phyloP scores from a whole-genome alignment of 805 yeast species.

The Yamadazyma laniorum region DNA sequence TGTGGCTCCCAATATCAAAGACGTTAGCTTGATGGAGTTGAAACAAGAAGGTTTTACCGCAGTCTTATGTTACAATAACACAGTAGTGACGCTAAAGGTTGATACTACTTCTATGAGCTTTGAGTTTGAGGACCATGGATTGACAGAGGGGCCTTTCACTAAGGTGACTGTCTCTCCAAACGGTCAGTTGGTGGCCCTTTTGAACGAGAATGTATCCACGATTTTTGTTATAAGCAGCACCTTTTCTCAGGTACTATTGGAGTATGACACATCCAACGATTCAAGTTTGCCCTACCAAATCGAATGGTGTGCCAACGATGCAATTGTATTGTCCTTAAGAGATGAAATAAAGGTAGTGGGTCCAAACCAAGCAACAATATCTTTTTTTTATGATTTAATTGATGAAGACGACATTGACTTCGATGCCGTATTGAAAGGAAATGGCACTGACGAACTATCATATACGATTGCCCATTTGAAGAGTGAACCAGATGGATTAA shows the following conservation, averaged over 20 bases:
- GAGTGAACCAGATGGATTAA: constrained; percentile 69
- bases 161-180: constrained; percentile 50
- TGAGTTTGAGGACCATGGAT: constrained; percentile 34
- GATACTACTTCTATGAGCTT: constrained; percentile 21
- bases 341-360: constrained; percentile 72
- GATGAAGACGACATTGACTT: constrained; percentile 31
- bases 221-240: constrained; percentile 51
- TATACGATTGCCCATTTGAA: constrained; percentile 40
- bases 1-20: constrained; percentile 21
- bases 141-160: constrained; percentile 51
- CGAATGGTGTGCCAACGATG: constrained; percentile 86
- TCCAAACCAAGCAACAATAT: constrained; percentile 58
- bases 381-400: constrained; percentile 47
- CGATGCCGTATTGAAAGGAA: constrained; percentile 20
- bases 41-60: constrained; percentile 16
- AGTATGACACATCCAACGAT: constrained; percentile 43
- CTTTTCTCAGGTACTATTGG: constrained; percentile 44
- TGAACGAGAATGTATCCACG: constrained; percentile 34
- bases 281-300: constrained; percentile 44
- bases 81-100: constrained; percentile 26
- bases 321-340: constrained; percentile 59
- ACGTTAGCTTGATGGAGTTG: constrained; percentile 13
- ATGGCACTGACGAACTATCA: constrained; percentile 18
- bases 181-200: constrained; percentile 52
- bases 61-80: constrained; percentile 25